Percentiles rank a stretch among this genome's conserved stretches.
phyloP scores from a whole-genome alignment of 371 early-diverging fungal species.

The Cokeromyces recurvatus region DNA sequence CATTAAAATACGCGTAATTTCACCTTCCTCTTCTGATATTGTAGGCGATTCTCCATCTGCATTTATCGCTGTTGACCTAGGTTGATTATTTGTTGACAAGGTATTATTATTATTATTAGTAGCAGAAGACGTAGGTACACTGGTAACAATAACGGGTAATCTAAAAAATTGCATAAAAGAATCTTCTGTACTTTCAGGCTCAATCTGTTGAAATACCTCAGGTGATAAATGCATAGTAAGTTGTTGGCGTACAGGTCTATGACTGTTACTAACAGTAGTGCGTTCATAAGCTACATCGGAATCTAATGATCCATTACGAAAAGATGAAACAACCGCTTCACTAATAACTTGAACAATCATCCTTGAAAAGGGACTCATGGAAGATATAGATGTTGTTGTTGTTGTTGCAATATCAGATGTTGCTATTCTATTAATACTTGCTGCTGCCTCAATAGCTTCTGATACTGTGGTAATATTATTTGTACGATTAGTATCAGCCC shows the following conservation, averaged over 20 bases:
- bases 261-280: neutral
- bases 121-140: neutral
- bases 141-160: constrained; percentile 12
- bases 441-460: neutral
- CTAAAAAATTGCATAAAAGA: constrained; percentile 18
- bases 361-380: constrained; percentile 14
- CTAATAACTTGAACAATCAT: constrained; percentile 20
- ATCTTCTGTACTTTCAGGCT: constrained; percentile 15
- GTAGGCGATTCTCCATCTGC: constrained; percentile 11
- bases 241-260: constrained; percentile 4
- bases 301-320: constrained; percentile 13
- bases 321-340: constrained; percentile 17
- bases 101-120: neutral
- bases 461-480: neutral
- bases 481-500: neutral
- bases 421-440: neutral
- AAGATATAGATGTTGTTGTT: neutral
- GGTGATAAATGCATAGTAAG: constrained; percentile 21
- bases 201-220: constrained; percentile 19
- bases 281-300: neutral
- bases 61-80: constrained; percentile 5
- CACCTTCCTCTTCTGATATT: neutral
- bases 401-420: neutral
- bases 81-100: neutral
- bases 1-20: constrained; percentile 10